Conservation (phyloP, 495 filamentous ascomycete genomes). For the Podospora fimiseda region DNA sequence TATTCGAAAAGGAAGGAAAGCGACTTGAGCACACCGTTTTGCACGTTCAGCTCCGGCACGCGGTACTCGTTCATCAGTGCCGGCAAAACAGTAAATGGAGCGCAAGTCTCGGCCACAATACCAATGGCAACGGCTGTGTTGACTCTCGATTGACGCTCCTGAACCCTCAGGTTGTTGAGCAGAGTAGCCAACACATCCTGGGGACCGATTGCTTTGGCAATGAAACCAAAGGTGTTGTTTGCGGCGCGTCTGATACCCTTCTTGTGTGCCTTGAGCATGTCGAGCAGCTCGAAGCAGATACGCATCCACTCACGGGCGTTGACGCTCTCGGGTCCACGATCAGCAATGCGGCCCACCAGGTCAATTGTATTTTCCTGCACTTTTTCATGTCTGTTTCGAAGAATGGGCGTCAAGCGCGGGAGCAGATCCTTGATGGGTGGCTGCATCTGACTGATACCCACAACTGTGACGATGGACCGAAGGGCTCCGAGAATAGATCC, state of each 20-base stretch:
- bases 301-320: conserved; percentile 99
- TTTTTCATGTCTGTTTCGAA: conserved; percentile 98
- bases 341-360: conserved; percentile 94
- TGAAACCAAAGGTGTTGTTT: conserved; percentile 99
- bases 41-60: conserved; percentile 95
- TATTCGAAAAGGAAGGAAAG: conserved; percentile 98
- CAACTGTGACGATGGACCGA: conserved; percentile 93
- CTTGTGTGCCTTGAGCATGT: conserved; percentile 99
- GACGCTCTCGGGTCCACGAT: conserved; percentile 91
- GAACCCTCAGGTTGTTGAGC: conserved; percentile 92
- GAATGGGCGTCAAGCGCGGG: conserved; percentile 89
- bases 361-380: conserved; percentile 99
- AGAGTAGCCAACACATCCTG: conserved; percentile 95
- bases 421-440: conserved; percentile 97
- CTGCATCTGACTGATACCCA: conserved; percentile 97
- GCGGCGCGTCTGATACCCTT: conserved; percentile 97
- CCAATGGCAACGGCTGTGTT: conserved; percentile 98
- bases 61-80: conserved; percentile 99
- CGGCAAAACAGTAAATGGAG: conserved; percentile 96
- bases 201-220: conserved; percentile 97
- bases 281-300: conserved; percentile 97
- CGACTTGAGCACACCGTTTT: conserved; percentile 96
- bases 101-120: conserved; percentile 99
- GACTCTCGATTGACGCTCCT: conserved; percentile 95
- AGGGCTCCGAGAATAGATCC: conserved; percentile 95